These are phyloP conservation scores for Colletotrichum viniferum DNA, from an alignment of 2,329 filamentous ascomycete genomes.

Conservation along the genomic window DNA sequence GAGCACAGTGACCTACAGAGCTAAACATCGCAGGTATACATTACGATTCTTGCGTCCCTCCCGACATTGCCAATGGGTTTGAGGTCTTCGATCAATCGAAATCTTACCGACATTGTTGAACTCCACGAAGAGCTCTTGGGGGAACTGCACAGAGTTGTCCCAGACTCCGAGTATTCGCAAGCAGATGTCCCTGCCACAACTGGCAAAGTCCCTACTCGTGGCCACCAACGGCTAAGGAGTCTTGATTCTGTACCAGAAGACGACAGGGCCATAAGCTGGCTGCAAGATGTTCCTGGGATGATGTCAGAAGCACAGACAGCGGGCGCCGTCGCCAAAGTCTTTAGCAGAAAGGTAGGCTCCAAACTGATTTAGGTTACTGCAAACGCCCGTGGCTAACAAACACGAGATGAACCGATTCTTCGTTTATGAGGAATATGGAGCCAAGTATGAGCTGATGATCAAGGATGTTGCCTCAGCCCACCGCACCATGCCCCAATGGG, in stretches of 20 bases:
- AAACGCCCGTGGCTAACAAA: neutral
- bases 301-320: conserved; percentile 62
- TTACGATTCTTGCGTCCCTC: conserved; percentile 75
- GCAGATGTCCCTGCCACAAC: conserved; percentile 31
- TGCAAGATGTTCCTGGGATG: conserved; percentile 55
- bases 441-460: conserved; percentile 85
- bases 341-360: conserved; percentile 58
- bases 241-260: conserved; percentile 50
- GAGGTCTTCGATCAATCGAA: conserved; percentile 76
- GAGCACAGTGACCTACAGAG: neutral
- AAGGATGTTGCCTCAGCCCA: conserved; percentile 75
- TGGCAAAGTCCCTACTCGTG: conserved; percentile 22
- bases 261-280: conserved; percentile 39
- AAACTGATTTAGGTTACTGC: neutral
- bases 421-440: conserved; percentile 89
- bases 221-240: conserved; percentile 53
- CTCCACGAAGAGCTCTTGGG: conserved; percentile 83
- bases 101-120: conserved; percentile 78
- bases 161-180: conserved; percentile 68
- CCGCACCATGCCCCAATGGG: conserved; percentile 74
- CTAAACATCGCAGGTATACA: conserved; percentile 63
- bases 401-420: conserved; percentile 79
- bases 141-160: conserved; percentile 73
- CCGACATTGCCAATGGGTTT: conserved; percentile 68
- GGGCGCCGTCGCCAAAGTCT: conserved; percentile 65